Conservation (phyloP, 192 early-diverging fungal genomes). For the Gamsiella multidivaricata region DNA sequence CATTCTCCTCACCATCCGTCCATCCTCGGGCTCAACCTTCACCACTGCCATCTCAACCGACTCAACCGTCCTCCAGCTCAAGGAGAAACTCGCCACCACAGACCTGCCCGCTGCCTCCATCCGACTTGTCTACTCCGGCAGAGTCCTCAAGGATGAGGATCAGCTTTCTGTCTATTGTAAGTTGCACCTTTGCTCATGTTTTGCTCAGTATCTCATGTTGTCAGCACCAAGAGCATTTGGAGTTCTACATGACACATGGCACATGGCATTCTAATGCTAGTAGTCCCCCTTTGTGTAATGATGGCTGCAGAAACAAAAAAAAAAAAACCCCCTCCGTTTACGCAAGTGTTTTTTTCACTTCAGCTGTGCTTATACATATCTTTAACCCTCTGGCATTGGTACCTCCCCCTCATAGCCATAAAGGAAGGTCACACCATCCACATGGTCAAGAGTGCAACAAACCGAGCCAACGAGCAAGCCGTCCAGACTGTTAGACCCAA, state of each 20-base stretch:
- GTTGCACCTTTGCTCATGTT: slow-evolving; percentile 2
- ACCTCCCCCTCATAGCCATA: slow-evolving; percentile 66
- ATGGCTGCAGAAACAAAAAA: neutral
- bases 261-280: neutral
- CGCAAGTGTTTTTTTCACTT: slow-evolving; percentile 10
- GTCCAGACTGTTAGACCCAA: slow-evolving; percentile 58
- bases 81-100: slow-evolving; percentile 71
- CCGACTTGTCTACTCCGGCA: slow-evolving; percentile 92
- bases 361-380: too few relatives aligned
- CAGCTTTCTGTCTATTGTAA: slow-evolving; percentile 74
- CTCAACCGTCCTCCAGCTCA: slow-evolving; percentile 76
- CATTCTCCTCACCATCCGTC: slow-evolving; percentile 63
- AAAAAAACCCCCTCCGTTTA: slow-evolving; percentile 4
- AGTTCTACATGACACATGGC: neutral
- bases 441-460: slow-evolving; percentile 79
- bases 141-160: slow-evolving; percentile 94
- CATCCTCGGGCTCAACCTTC: slow-evolving; percentile 62
- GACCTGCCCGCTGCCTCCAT: slow-evolving; percentile 70
- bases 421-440: slow-evolving; percentile 89
- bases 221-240: too few relatives aligned
- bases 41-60: slow-evolving; percentile 60
- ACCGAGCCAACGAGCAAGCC: slow-evolving; percentile 51
- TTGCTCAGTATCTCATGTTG: neutral
- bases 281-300: slow-evolving; percentile 16
- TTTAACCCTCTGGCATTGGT: too few relatives aligned